Percentiles rank a stretch among this genome's conserved stretches.
Evolutionary conservation across 306 rosid species (phyloP).

Genomic region (Argentina anserina): DNA sequence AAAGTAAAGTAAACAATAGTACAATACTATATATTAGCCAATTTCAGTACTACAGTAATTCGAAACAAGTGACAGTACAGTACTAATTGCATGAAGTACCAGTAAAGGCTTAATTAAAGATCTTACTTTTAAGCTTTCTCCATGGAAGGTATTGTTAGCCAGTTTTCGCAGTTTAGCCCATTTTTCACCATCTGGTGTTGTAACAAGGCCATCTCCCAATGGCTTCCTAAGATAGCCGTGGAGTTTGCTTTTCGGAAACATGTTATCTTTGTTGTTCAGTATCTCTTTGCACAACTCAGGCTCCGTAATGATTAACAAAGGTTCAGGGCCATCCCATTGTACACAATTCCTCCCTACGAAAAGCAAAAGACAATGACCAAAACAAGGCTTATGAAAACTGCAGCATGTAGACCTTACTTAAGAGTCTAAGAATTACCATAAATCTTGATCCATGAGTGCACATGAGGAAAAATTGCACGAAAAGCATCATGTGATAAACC

Average conservation of each 20-base stretch:
- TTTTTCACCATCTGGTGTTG: constrained; percentile 10
- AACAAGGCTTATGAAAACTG: too few relatives aligned
- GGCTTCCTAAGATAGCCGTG: neutral
- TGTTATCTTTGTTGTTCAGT: constrained; percentile 17
- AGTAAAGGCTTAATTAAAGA: too few relatives aligned
- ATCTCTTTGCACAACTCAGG: constrained; percentile 32
- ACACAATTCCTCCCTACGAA: constrained; percentile 24
- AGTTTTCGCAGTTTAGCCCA: constrained; percentile 30
- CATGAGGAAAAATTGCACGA: constrained; percentile 12
- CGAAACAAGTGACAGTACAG: too few relatives aligned
- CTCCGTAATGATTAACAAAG: constrained; percentile 27
- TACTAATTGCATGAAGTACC: too few relatives aligned
- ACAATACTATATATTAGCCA: too few relatives aligned
- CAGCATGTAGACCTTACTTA: too few relatives aligned
- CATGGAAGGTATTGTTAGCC: constrained; percentile 21
- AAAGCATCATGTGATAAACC: constrained; percentile 12
- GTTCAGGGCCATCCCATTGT: constrained; percentile 29
- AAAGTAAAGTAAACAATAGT: too few relatives aligned
- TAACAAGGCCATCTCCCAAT: constrained; percentile 35
- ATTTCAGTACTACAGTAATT: too few relatives aligned
- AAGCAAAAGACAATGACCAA: too few relatives aligned
- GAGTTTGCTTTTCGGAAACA: neutral
- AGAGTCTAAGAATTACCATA: too few relatives aligned
- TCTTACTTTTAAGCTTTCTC: constrained; percentile 21
- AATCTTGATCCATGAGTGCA: neutral